phyloP scores from a whole-genome alignment of 2,329 filamentous ascomycete genomes.

The Colletotrichum tofieldiae region DNA sequence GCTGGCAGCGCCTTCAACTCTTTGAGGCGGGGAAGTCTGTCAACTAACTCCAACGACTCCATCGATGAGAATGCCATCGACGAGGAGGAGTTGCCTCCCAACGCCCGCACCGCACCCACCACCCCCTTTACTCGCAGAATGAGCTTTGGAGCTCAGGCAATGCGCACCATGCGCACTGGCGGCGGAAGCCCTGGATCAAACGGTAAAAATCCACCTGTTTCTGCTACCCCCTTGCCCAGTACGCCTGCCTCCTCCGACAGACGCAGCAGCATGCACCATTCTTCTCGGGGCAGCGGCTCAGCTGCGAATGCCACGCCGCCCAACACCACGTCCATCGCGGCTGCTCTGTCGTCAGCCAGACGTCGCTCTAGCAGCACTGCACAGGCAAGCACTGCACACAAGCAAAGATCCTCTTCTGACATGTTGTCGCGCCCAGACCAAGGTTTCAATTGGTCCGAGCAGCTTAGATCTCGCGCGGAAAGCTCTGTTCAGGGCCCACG shows the following conservation, averaged over 20 bases:
- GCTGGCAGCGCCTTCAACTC: constrained; percentile 64
- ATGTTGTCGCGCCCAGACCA: constrained; percentile 78
- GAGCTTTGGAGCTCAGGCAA: constrained; percentile 89
- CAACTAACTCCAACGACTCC: constrained; percentile 73
- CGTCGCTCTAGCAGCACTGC: constrained; percentile 57
- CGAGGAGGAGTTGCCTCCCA: constrained; percentile 73
- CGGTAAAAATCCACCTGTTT: constrained; percentile 68
- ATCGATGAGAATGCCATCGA: constrained; percentile 83
- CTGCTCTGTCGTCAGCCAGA: constrained; percentile 53
- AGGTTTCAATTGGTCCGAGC: constrained; percentile 97
- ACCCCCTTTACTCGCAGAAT: constrained; percentile 88
- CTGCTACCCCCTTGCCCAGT: constrained; percentile 54
- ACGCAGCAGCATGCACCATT: constrained; percentile 42
- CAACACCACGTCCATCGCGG: constrained; percentile 52
- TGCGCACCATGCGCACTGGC: constrained; percentile 76
- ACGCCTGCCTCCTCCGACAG: constrained; percentile 51
- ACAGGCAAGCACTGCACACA: constrained; percentile 74
- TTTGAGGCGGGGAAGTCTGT: constrained; percentile 77
- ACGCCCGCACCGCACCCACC: constrained; percentile 71
- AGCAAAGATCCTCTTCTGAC: constrained; percentile 76
- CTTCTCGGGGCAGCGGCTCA: constrained; percentile 8
- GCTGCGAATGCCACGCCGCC: constrained; percentile 48
- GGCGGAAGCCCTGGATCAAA: constrained; percentile 74
- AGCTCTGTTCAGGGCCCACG: constrained; percentile 76
- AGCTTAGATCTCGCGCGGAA: constrained; percentile 92